Evolutionary conservation across 2,329 filamentous ascomycete genomes (phyloP).

Genomic region (Teratosphaeria zuluensis): DNA sequence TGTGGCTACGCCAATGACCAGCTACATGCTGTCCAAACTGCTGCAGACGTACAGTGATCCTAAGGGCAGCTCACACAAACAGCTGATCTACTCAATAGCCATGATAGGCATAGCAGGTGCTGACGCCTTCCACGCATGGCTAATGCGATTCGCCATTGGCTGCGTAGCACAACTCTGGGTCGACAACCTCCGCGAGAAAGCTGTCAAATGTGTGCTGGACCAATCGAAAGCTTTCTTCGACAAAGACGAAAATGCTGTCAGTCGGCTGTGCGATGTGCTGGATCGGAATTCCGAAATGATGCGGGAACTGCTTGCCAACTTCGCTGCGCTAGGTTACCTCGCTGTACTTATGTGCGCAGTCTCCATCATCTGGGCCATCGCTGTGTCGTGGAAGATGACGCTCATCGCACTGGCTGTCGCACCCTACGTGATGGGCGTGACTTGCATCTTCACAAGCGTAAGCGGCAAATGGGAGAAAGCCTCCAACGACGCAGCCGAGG

Average conservation of each 20-base stretch:
- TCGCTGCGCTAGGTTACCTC: constrained; percentile 60
- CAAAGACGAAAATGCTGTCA: constrained; percentile 52
- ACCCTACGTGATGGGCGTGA: constrained; percentile 58
- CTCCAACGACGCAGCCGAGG: constrained; percentile 54
- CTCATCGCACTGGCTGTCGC: constrained; percentile 62
- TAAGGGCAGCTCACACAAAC: constrained; percentile 38
- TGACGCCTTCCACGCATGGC: constrained; percentile 57
- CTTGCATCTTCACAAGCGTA: constrained; percentile 54
- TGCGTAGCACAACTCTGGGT: constrained; percentile 66
- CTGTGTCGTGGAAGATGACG: constrained; percentile 69
- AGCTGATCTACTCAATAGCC: constrained; percentile 57
- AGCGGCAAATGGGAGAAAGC: constrained; percentile 63
- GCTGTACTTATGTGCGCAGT: constrained; percentile 57
- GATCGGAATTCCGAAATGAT: constrained; percentile 82
- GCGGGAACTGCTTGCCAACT: constrained; percentile 69
- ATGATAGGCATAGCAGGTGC: constrained; percentile 58
- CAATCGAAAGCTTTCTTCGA: constrained; percentile 78
- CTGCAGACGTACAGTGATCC: constrained; percentile 58
- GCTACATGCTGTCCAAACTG: constrained; percentile 64
- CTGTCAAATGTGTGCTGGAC: constrained; percentile 58
- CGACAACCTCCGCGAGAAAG: constrained; percentile 57
- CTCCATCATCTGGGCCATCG: constrained; percentile 65
- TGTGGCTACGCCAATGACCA: constrained; percentile 62
- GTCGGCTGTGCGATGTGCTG: constrained; percentile 58
- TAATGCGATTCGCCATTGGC: constrained; percentile 64